Conservation (phyloP, 148 eudicot genomes). For the Diospyros kaki region DNA sequence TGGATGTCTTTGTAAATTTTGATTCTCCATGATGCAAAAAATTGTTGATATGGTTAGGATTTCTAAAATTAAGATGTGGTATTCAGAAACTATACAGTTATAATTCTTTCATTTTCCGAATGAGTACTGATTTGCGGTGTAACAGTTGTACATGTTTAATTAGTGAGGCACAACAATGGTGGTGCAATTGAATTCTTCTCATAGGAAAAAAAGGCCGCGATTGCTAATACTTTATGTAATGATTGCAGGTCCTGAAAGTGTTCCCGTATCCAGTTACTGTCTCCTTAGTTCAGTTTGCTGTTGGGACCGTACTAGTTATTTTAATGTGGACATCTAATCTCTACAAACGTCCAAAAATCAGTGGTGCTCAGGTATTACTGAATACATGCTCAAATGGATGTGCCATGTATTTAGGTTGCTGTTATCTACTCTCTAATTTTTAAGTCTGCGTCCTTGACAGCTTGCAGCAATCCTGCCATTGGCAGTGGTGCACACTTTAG, state of each 20-base stretch:
- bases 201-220: not conserved
- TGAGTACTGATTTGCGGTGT: not conserved
- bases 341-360: constrained; percentile 74
- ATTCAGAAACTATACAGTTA: not conserved
- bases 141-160: not conserved
- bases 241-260: constrained; percentile 73
- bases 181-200: not conserved
- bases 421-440: not conserved
- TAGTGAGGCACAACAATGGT: not conserved
- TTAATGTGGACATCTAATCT: constrained; percentile 82
- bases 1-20: too few relatives aligned
- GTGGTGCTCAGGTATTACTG: constrained; percentile 57
- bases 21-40: not conserved
- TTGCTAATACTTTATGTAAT: constrained; percentile 11
- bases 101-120: not conserved
- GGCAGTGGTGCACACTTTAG: constrained; percentile 76
- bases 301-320: constrained; percentile 63
- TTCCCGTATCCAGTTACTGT: constrained; percentile 73
- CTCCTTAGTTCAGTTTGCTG: constrained; percentile 70
- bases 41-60: not conserved
- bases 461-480: constrained; percentile 74
- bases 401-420: not conserved
- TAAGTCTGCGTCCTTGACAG: constrained; percentile 36
- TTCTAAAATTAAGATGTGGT: not conserved
- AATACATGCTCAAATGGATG: not conserved